phyloP scores from a whole-genome alignment of 768 basidiomycete genomes.

The Xerocomellus dryophilus region DNA sequence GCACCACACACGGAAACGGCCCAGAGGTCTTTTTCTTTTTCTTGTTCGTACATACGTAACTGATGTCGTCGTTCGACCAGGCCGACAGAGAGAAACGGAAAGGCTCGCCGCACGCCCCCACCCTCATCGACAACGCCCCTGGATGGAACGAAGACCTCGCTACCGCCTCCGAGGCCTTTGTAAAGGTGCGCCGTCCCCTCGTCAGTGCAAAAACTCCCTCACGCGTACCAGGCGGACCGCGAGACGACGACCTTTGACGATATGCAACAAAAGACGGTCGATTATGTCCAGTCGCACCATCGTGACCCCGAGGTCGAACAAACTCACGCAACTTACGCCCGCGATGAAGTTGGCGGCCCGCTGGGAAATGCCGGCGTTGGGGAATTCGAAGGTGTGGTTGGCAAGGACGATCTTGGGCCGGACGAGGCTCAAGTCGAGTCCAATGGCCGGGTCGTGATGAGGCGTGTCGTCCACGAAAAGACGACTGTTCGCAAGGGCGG shows the following conservation, averaged over 20 bases:
- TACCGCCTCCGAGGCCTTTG: constrained; percentile 57
- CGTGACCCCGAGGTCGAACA: constrained; percentile 16
- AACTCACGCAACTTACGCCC: constrained; percentile 28
- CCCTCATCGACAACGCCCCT: constrained; percentile 52
- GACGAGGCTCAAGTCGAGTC: constrained; percentile 24
- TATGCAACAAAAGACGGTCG: constrained; percentile 25
- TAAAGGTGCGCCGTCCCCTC: constrained; percentile 45
- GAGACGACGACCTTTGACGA: constrained; percentile 12
- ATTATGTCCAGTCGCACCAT: constrained; percentile 8
- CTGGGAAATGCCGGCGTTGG: constrained; percentile 28
- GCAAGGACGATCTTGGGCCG: constrained; percentile 28
- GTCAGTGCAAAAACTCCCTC: background rate
- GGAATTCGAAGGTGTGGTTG: constrained; percentile 31
- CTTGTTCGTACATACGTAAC: background rate
- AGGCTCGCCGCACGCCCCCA: constrained; percentile 43
- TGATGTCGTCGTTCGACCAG: constrained; percentile 29
- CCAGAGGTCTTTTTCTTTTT: constrained; percentile 40
- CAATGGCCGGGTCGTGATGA: constrained; percentile 22
- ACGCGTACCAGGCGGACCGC: constrained; percentile 26
- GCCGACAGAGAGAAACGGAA: constrained; percentile 53
- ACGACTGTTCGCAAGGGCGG: background rate
- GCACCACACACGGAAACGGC: constrained; percentile 60
- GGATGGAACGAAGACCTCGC: constrained; percentile 74
- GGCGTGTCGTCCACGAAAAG: constrained; percentile 15
- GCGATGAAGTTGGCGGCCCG: constrained; percentile 29